Conservation (phyloP, 257 asterid species). For the Prunella vulgaris region DNA sequence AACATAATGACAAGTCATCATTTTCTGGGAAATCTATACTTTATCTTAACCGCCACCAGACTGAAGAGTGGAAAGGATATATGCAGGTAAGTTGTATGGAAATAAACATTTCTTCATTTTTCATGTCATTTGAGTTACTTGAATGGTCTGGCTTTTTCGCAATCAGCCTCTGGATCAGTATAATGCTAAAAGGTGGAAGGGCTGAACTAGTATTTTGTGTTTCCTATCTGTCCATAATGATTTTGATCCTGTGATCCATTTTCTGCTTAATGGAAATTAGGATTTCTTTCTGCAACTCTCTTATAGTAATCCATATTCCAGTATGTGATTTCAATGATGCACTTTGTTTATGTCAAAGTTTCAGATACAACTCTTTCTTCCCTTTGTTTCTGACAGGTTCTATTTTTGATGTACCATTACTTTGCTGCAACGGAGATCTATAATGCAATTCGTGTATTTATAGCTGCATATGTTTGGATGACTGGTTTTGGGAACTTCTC, state of each 20-base stretch:
- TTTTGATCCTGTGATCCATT: neutral
- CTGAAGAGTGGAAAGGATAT: constrained; percentile 99
- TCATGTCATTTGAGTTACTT: neutral
- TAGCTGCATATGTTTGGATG: constrained; percentile 99
- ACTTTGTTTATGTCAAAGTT: neutral
- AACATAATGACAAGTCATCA: constrained; percentile 83
- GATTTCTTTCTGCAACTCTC: constrained; percentile 5
- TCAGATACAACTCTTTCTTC: constrained; percentile 21
- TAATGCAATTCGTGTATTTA: constrained; percentile 91
- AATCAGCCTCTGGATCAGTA: constrained; percentile 1
- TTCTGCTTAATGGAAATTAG: constrained; percentile 6
- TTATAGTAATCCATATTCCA: neutral
- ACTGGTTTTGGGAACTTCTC: constrained; percentile 99
- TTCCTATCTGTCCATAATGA: neutral
- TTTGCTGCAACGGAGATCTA: constrained; percentile 96
- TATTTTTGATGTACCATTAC: constrained; percentile 93
- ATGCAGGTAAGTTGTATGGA: constrained; percentile 76
- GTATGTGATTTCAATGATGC: neutral
- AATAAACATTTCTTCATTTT: neutral
- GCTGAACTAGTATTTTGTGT: neutral
- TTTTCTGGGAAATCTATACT: constrained; percentile 85
- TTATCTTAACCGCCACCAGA: constrained; percentile 96
- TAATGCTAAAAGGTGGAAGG: neutral
- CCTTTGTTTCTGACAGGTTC: constrained; percentile 49
- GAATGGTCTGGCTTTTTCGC: constrained; percentile 6